phyloP scores from a whole-genome alignment of 2,329 filamentous ascomycete genomes.

The Fusarium sp. region DNA sequence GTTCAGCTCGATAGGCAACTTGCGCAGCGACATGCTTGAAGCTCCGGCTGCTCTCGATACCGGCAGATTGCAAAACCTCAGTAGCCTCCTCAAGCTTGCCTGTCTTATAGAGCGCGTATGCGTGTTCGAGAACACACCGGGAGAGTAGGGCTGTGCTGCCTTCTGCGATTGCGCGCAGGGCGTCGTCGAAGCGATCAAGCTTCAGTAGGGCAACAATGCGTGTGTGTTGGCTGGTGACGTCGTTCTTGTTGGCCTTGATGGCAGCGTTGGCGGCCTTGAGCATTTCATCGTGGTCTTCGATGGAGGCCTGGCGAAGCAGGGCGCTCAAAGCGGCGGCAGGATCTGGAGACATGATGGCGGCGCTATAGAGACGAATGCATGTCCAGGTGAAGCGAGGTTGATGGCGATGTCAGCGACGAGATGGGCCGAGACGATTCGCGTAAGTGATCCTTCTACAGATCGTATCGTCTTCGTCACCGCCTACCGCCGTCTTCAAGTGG shows the following conservation, averaged over 20 bases:
- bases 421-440: neutral
- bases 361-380: constrained; percentile 43
- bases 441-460: neutral
- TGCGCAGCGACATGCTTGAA: constrained; percentile 71
- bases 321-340: constrained; percentile 64
- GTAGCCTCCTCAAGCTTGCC: constrained; percentile 77
- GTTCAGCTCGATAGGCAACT: constrained; percentile 79
- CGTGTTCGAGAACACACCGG: constrained; percentile 74
- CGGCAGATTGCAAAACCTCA: constrained; percentile 52
- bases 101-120: constrained; percentile 87
- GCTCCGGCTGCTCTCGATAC: constrained; percentile 48
- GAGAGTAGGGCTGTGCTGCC: constrained; percentile 71
- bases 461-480: constrained; percentile 2
- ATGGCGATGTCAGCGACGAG: neutral
- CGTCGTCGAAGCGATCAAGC: constrained; percentile 85
- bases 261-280: constrained; percentile 73
- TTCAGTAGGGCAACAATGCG: constrained; percentile 82
- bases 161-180: constrained; percentile 75
- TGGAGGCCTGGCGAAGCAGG: constrained; percentile 66
- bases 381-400: constrained; percentile 20
- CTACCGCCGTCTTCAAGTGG: constrained; percentile 13
- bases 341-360: constrained; percentile 56
- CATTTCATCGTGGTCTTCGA: constrained; percentile 80
- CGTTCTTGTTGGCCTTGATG: constrained; percentile 70
- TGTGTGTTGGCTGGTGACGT: constrained; percentile 73